Conservation (phyloP, 116 monocot genomes). For the Zostera marina region DNA sequence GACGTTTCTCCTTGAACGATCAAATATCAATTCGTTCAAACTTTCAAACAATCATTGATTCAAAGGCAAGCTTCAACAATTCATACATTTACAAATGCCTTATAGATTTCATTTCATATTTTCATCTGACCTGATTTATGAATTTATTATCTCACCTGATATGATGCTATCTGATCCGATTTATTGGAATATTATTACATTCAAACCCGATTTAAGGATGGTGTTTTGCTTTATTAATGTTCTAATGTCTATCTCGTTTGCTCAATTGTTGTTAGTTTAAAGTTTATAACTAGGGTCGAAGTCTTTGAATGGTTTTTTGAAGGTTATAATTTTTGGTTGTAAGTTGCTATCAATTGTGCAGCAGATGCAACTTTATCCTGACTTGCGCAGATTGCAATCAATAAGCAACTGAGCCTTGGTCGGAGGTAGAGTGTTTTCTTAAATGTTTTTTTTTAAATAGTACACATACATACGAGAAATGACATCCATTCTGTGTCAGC, state of each 20-base stretch:
- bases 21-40: background rate
- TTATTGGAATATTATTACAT: background rate
- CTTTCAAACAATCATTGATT: background rate
- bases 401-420: background rate
- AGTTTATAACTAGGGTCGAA: background rate
- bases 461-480: background rate
- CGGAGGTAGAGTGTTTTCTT: background rate
- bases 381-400: background rate
- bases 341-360: background rate
- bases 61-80: background rate
- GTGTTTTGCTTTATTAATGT: background rate
- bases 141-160: background rate
- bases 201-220: background rate
- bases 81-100: background rate
- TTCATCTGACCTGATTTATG: no score
- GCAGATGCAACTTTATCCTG: background rate
- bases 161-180: no score
- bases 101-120: background rate
- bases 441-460: background rate
- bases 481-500: background rate
- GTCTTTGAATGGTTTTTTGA: background rate
- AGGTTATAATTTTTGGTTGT: background rate
- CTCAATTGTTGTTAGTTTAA: background rate
- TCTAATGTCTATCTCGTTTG: background rate
- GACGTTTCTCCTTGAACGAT: conserved; percentile 37